Conservation (phyloP, 805 yeast genomes). For the Nakazawaea peltata region DNA sequence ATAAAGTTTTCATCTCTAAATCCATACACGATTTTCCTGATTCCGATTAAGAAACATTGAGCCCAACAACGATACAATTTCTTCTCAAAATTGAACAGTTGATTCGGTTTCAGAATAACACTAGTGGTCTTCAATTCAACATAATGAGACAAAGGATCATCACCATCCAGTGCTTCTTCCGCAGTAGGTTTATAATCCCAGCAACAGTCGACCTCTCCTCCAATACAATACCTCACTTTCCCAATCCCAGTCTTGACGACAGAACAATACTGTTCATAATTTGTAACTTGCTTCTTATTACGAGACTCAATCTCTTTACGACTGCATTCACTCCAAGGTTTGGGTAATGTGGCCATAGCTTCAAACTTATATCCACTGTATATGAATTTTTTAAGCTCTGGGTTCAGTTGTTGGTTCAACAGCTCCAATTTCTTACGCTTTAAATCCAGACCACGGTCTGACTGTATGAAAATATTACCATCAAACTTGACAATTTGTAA, state of each 20-base stretch:
- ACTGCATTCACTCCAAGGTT: slow-evolving; percentile 66
- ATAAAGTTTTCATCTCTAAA: slow-evolving; percentile 68
- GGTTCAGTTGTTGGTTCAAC: slow-evolving; percentile 21
- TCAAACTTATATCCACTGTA: slow-evolving; percentile 86
- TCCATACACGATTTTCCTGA: slow-evolving; percentile 76
- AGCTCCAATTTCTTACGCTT: slow-evolving; percentile 24
- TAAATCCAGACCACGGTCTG: slow-evolving; percentile 28
- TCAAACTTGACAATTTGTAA: slow-evolving; percentile 65
- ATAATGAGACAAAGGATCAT: slow-evolving; percentile 60
- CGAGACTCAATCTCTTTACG: slow-evolving; percentile 66
- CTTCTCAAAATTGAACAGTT: slow-evolving; percentile 60
- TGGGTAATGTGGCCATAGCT: slow-evolving; percentile 59
- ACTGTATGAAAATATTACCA: slow-evolving; percentile 61
- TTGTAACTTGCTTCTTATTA: slow-evolving; percentile 49
- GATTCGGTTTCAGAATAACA: slow-evolving; percentile 44
- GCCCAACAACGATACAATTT: slow-evolving; percentile 85
- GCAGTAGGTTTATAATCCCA: slow-evolving; percentile 68
- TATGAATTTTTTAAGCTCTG: slow-evolving; percentile 30
- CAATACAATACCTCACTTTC: slow-evolving; percentile 53
- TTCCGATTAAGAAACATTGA: slow-evolving; percentile 83
- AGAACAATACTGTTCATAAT: slow-evolving; percentile 68
- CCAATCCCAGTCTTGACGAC: slow-evolving; percentile 88
- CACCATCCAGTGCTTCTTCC: slow-evolving; percentile 13
- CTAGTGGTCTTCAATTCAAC: slow-evolving; percentile 76
- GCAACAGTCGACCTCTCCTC: slow-evolving; percentile 90